Evolutionary conservation across 2,329 filamentous ascomycete species (phyloP), one percentile per base, ranked within the genome.

Genomic region (Exophiala lecanii-corni): DNA sequence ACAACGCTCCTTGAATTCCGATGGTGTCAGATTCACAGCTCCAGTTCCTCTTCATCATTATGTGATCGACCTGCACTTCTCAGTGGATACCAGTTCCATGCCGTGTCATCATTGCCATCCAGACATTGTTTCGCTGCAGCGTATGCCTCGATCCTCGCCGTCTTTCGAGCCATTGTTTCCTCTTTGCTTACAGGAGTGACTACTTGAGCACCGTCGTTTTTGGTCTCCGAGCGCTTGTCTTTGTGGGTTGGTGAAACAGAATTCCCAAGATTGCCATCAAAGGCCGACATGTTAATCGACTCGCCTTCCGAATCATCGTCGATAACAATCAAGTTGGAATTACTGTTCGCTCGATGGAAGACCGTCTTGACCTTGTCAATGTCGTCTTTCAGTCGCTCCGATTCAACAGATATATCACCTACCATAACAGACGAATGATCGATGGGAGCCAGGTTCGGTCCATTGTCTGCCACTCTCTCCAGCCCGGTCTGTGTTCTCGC

Each of bases 31-130:
- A 15, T 9, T 43, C 30, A 49, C 23, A 55, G 28, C 34, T 54
- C 49, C n/a, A 41, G 9, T 36, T 56, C 51, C 13, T 43, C 42
- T 28, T 45, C 25, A 9, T 46, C 42, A 26, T 55, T 45, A 10
- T 46, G 49, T 16, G 35, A 26, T n/a, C 43, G 26, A 9, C 54
- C 54, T 28, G 47, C 35, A 36, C 50, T 55, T 25, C 47, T 43
- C 19, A 56, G 15, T 13, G 39, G 20, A n/a, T 53, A 16, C 7
- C 39, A 43, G 21, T 50, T 39, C 54, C 52, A 56, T 17, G 40
- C 30, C 7, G 21, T 41, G 25, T 28, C 41, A 32, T 56, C 48
- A 23, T 45, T 46, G 9, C 38, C 34, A 19, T 37, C 10, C 26
- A 56, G 42, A 37, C 47, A 49, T 10, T 26, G 39, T 30, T 33